Percentiles rank a stretch among this genome's conserved stretches.
phyloP scores from a whole-genome alignment of 371 early-diverging fungal species.

The Gilbertella persicaria region DNA sequence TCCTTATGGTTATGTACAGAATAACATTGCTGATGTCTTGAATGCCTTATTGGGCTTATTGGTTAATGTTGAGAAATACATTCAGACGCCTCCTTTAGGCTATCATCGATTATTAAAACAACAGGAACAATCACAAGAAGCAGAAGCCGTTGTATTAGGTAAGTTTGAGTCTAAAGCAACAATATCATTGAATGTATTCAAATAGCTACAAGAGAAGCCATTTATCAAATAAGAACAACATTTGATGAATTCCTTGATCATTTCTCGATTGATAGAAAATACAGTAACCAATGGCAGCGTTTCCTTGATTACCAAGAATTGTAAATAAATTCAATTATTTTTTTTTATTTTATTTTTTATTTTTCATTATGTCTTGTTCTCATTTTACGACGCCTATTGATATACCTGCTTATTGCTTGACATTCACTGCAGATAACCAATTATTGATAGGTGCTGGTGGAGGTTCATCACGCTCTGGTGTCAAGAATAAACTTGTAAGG shows the following conservation, averaged over 20 bases:
- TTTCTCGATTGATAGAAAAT: conserved; percentile 37
- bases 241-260: conserved; percentile 42
- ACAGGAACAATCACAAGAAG: conserved; percentile 21
- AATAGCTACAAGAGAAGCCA: conserved; percentile 51
- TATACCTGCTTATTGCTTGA: conserved; percentile 67
- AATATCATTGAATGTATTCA: neutral
- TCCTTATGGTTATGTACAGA: conserved; percentile 56
- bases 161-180: conserved; percentile 1
- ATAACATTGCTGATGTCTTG: conserved; percentile 49
- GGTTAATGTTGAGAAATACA: conserved; percentile 35
- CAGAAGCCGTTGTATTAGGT: conserved; percentile 32
- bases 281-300: conserved; percentile 38
- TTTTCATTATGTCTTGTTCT: conserved; percentile 26
- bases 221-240: conserved; percentile 50
- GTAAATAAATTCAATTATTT: neutral
- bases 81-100: conserved; percentile 33
- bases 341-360: neutral
- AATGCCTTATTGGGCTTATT: conserved; percentile 48
- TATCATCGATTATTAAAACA: conserved; percentile 23
- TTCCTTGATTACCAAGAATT: conserved; percentile 47
- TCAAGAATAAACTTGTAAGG: conserved; percentile 71
- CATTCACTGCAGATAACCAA: conserved; percentile 57
- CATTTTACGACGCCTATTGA: conserved; percentile 53
- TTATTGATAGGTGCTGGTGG: conserved; percentile 73
- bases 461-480: conserved; percentile 68